Percentiles rank a stretch among this genome's conserved stretches.
phyloP scores from a whole-genome alignment of 1,284 basidiomycete genomes.

The Puccinia hordei region DNA sequence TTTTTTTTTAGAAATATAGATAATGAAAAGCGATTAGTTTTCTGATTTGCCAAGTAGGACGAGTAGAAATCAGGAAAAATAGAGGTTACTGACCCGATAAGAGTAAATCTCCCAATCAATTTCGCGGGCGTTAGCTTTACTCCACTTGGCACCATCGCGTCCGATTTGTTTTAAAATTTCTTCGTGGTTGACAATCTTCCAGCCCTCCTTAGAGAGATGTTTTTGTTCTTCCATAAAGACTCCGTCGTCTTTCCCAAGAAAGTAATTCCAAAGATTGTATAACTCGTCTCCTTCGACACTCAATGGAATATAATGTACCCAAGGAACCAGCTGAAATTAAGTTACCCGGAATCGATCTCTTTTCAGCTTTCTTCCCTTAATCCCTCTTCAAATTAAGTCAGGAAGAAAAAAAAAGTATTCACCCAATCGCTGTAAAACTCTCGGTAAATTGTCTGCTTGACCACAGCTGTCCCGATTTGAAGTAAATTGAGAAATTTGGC shows the following conservation, averaged over 20 bases:
- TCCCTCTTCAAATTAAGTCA: background rate
- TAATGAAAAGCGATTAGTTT: background rate
- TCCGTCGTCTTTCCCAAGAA: conserved; percentile 12
- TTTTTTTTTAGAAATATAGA: background rate
- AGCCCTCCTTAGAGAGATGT: background rate
- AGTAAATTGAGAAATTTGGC: conserved; percentile 29
- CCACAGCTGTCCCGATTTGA: conserved; percentile 15
- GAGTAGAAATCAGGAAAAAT: background rate
- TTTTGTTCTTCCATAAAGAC: background rate
- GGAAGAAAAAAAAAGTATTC: conserved; percentile 6
- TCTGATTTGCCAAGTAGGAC: background rate
- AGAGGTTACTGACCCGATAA: conserved; percentile 31
- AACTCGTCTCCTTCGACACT: conserved; percentile 28
- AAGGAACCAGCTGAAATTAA: conserved; percentile 26
- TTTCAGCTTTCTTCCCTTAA: background rate
- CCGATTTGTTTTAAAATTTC: conserved; percentile 19
- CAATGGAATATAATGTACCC: conserved; percentile 43
- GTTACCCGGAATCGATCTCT: background rate
- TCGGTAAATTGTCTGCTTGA: conserved; percentile 41
- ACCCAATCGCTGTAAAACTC: conserved; percentile 45
- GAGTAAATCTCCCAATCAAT: conserved; percentile 45
- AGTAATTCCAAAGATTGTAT: conserved; percentile 41
- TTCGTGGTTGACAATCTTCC: conserved; percentile 18
- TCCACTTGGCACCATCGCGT: background rate
- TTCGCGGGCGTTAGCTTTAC: conserved; percentile 15